Conservation (phyloP, 2,329 filamentous ascomycete species). For the Claviceps paspali region DNA sequence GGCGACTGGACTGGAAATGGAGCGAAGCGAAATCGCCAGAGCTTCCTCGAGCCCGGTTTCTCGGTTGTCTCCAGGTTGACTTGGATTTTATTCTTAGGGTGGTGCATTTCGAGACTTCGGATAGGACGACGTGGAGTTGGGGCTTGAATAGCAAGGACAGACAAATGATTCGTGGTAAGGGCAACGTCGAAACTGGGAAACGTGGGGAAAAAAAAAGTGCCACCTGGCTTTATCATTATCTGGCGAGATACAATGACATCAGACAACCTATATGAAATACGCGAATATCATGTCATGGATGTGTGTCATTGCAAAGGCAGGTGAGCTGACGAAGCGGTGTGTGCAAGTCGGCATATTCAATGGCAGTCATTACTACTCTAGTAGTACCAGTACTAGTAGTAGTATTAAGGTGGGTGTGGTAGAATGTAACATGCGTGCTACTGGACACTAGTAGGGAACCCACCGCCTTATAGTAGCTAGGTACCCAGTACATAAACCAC, state of each 20-base stretch:
- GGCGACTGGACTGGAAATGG: background rate
- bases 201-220: background rate
- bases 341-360: no score
- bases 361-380: no score
- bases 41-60: background rate
- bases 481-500: no score
- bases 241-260: background rate
- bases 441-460: no score
- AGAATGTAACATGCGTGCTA: no score
- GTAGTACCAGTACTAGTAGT: no score
- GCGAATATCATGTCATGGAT: background rate
- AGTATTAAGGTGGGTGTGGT: no score
- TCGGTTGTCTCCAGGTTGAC: background rate
- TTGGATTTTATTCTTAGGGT: background rate
- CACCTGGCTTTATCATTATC: conserved; percentile 2
- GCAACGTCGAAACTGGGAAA: background rate
- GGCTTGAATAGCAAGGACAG: background rate
- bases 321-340: no score
- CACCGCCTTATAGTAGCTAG: no score
- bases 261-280: conserved; percentile 4
- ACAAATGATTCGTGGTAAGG: background rate
- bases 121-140: background rate
- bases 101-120: background rate
- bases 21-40: background rate
- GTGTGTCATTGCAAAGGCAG: no score